A percentile compares a stretch with the other conserved stretches of the same genome.
Evolutionary conservation across 176 grass and related monocot species (phyloP).

Genomic region (Ensete glaucum): DNA sequence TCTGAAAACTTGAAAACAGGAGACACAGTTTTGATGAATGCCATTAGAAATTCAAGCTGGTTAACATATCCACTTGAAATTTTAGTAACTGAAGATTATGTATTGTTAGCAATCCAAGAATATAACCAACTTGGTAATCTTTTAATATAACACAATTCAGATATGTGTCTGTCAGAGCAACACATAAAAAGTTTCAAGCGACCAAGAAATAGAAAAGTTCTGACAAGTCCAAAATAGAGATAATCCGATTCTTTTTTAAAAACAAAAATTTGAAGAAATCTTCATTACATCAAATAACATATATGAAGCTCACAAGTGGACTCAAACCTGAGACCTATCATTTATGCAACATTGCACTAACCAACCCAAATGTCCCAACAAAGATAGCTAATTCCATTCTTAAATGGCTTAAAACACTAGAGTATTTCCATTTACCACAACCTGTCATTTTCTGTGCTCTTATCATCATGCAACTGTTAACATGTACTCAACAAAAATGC

Average conservation of each 20-base stretch:
- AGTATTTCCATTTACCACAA: background rate
- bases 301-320: too few relatives aligned
- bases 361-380: background rate
- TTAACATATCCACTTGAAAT: too few relatives aligned
- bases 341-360: too few relatives aligned
- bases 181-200: too few relatives aligned
- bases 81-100: too few relatives aligned
- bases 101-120: too few relatives aligned
- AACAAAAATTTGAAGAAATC: too few relatives aligned
- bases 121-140: too few relatives aligned
- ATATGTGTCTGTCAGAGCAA: too few relatives aligned
- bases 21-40: background rate
- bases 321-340: too few relatives aligned
- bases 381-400: background rate
- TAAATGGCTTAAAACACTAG: background rate
- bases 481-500: background rate
- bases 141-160: too few relatives aligned
- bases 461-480: background rate
- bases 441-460: background rate
- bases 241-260: background rate
- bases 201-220: background rate
- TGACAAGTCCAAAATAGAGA: background rate
- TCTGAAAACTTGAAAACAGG: slow-evolving; percentile 28
- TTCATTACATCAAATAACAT: too few relatives aligned
- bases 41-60: background rate